Evolutionary conservation across 805 yeast genomes (phyloP).

Genomic region (Ogataea kodamae): DNA sequence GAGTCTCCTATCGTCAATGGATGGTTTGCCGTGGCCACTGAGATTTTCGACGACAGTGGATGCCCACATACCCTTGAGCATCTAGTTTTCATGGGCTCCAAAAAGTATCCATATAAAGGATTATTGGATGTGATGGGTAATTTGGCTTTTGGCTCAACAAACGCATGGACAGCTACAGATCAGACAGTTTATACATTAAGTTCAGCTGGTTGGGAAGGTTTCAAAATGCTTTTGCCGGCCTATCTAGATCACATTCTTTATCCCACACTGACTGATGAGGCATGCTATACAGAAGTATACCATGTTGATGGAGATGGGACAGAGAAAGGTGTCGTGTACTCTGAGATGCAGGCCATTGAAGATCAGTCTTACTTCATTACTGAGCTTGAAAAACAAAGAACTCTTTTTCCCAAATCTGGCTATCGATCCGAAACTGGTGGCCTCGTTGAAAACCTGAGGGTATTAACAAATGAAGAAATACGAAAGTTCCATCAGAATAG

Average conservation of each 20-base stretch:
- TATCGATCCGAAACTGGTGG: constrained; percentile 96
- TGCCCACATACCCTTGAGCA: constrained; percentile 96
- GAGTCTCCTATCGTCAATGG: constrained; percentile 89
- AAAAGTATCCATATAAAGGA: constrained; percentile 87
- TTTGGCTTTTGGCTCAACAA: constrained; percentile 77
- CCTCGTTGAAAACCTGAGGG: constrained; percentile 68
- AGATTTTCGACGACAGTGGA: constrained; percentile 81
- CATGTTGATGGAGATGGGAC: constrained; percentile 88
- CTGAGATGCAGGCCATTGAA: constrained; percentile 95
- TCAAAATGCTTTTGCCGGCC: constrained; percentile 75
- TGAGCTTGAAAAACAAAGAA: constrained; percentile 55
- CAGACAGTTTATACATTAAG: constrained; percentile 90
- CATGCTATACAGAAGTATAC: constrained; percentile 90
- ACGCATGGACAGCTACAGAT: constrained; percentile 97
- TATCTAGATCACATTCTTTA: constrained; percentile 82
- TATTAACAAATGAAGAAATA: constrained; percentile 68
- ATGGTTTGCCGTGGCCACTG: constrained; percentile 95
- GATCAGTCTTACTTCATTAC: constrained; percentile 68
- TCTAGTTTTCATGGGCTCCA: constrained; percentile 89
- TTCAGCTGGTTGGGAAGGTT: constrained; percentile 97
- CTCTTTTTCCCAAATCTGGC: constrained; percentile 63
- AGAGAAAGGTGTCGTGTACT: constrained; percentile 94
- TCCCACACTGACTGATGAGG: constrained; percentile 86
- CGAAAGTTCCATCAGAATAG: constrained; percentile 64
- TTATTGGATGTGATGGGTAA: constrained; percentile 83